Conservation (phyloP, 257 asterid genomes). For the Striga asiatica region DNA sequence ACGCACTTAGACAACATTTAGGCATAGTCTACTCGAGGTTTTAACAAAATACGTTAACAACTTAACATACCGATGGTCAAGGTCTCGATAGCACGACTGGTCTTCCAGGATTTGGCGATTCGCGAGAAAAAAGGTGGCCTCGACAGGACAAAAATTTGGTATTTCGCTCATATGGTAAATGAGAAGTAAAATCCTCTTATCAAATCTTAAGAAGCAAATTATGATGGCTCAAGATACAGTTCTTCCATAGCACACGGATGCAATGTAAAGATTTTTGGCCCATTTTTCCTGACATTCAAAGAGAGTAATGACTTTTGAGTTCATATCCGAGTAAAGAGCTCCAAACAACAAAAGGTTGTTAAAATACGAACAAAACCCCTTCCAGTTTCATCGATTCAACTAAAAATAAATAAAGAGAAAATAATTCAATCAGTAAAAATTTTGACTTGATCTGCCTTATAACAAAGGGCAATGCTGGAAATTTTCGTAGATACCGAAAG, state of each 20-base stretch:
- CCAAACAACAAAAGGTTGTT: too few species aligned
- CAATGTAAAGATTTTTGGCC: conserved; percentile 72
- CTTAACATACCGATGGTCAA: not conserved
- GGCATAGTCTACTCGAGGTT: conserved; percentile 4
- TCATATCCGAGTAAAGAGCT: too few species aligned
- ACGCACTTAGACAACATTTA: conserved; percentile 12
- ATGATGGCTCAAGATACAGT: conserved; percentile 46
- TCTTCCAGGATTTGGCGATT: not conserved
- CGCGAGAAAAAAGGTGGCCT: not conserved
- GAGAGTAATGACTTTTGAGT: not conserved
- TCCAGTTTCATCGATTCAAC: too few species aligned
- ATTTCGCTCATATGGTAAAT: not conserved
- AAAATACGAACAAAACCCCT: too few species aligned
- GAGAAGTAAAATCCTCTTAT: not conserved
- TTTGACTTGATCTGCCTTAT: too few species aligned
- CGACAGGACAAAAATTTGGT: not conserved
- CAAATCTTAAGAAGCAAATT: not conserved
- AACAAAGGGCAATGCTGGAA: too few species aligned
- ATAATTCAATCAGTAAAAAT: too few species aligned
- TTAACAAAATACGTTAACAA: conserved; percentile 8
- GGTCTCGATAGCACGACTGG: not conserved
- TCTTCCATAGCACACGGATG: conserved; percentile 71
- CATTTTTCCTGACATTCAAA: conserved; percentile 57
- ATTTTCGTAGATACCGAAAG: not conserved
- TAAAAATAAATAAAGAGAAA: too few species aligned